Conservation (phyloP, 306 rosid genomes). For the Begonia loranthoides region DNA sequence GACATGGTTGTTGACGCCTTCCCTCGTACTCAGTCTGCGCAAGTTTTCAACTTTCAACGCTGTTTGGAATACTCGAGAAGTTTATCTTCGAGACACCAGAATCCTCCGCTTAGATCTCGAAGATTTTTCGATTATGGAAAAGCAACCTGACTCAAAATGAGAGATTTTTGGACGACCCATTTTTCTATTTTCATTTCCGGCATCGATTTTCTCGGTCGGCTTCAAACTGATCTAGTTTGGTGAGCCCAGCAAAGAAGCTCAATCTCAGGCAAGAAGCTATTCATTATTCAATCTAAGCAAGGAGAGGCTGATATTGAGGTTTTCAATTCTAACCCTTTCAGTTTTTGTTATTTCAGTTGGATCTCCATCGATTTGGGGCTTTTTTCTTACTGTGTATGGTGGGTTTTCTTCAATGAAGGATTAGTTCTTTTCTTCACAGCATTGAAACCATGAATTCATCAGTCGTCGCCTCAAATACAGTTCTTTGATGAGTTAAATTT, state of each 20-base stretch:
- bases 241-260: not conserved
- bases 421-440: conserved; percentile 9
- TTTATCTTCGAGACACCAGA: not conserved
- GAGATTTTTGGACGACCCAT: not conserved
- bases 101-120: not conserved
- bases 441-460: conserved; percentile 16
- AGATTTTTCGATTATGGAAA: not conserved
- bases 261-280: not conserved
- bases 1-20: not conserved
- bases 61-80: not conserved
- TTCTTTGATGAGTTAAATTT: conserved; percentile 9
- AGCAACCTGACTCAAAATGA: not conserved
- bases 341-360: not conserved
- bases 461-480: conserved; percentile 10
- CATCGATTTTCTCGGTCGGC: not conserved
- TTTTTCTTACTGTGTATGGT: not conserved
- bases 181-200: not conserved
- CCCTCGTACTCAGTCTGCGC: too few relatives aligned
- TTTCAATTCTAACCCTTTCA: not conserved
- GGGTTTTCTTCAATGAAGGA: not conserved
- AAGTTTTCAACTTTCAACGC: not conserved
- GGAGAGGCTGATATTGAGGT: not conserved
- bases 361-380: not conserved
- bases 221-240: not conserved
- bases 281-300: not conserved